These are phyloP conservation scores for Claviceps purpurea DNA, from an alignment of 2,329 filamentous ascomycete species.

Conservation along the genomic window DNA sequence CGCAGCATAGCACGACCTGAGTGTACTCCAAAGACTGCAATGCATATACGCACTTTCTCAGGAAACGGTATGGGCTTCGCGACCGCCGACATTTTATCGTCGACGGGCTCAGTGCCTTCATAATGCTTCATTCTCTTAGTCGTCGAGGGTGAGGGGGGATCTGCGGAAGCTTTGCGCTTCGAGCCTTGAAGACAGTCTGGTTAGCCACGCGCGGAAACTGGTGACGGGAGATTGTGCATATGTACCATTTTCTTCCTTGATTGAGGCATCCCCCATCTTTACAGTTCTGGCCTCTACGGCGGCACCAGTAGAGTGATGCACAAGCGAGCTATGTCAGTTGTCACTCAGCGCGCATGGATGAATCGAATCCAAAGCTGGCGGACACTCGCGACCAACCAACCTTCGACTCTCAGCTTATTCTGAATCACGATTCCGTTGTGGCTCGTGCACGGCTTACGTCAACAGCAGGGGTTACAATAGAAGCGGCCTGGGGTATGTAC, in stretches of 20 bases:
- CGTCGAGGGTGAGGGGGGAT: conserved; percentile 46
- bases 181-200: conserved; percentile 23
- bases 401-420: background rate
- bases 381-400: background rate
- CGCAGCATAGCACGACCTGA: too few species aligned
- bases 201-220: background rate
- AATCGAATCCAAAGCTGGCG: background rate
- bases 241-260: conserved; percentile 22
- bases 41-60: conserved; percentile 51
- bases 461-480: conserved; percentile 1
- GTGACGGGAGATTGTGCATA: background rate
- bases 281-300: background rate
- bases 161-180: conserved; percentile 63
- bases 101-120: conserved; percentile 13
- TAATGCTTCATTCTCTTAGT: conserved; percentile 51
- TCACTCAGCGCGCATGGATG: background rate
- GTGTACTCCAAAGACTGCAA: too few species aligned
- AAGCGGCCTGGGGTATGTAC: too few species aligned
- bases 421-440: background rate
- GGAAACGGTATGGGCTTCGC: conserved; percentile 69
- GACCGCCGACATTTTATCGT: conserved; percentile 31
- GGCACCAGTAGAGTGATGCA: background rate
- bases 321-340: background rate
- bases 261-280: conserved; percentile 5
- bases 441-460: conserved; percentile 20